Percentiles rank a stretch among this genome's conserved stretches.
Conservation (phyloP, 805 yeast genomes). For the Candida michaelii region DNA sequence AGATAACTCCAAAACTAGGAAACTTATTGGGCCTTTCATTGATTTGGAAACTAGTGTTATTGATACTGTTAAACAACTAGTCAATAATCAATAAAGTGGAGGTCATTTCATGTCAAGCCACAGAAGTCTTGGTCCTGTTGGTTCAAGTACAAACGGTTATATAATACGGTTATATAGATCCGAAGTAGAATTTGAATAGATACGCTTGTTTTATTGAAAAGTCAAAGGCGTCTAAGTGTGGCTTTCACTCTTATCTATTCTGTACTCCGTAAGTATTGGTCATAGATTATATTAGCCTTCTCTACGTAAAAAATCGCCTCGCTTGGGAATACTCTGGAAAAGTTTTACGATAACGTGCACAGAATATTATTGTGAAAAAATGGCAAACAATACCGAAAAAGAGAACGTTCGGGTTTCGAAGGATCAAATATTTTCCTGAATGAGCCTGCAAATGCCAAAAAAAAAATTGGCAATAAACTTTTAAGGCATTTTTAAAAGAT, state of each 20-base stretch:
- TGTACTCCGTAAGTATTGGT: too few species aligned
- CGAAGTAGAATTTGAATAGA: too few species aligned
- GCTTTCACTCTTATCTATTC: not conserved
- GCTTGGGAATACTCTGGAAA: not conserved
- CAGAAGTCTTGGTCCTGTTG: too few species aligned
- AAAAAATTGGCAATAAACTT: too few species aligned
- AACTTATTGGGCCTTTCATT: constrained; percentile 20
- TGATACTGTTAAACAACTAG: constrained; percentile 36
- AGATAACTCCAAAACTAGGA: constrained; percentile 6
- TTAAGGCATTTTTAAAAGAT: not conserved
- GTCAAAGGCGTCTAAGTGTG: too few species aligned
- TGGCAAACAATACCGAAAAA: not conserved
- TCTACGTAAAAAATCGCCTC: not conserved
- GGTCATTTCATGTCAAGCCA: too few species aligned
- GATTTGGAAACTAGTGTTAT: constrained; percentile 34
- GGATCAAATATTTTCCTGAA: too few species aligned
- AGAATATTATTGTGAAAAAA: not conserved
- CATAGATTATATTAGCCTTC: not conserved
- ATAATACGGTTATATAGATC: too few species aligned
- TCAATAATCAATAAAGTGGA: constrained; percentile 1
- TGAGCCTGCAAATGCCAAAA: not conserved
- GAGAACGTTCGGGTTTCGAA: too few species aligned
- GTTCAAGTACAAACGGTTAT: too few species aligned
- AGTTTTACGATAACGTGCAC: not conserved
- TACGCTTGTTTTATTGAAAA: too few species aligned